These are phyloP conservation scores for Kwoniella heveanensis DNA, from an alignment of 768 basidiomycete species.

Conservation along the genomic window DNA sequence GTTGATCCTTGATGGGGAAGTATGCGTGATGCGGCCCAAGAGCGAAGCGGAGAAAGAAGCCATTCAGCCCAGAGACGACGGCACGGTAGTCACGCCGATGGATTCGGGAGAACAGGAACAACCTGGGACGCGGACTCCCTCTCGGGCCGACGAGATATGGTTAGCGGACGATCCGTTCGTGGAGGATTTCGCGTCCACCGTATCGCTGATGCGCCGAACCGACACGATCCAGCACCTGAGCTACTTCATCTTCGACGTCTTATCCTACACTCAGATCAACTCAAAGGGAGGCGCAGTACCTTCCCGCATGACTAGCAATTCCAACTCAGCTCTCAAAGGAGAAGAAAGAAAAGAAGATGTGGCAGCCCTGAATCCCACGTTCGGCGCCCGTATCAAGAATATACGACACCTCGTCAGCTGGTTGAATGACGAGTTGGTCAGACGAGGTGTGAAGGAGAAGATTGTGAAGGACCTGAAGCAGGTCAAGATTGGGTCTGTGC, in stretches of 20 bases:
- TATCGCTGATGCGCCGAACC: slow-evolving; percentile 38
- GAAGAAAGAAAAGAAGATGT: background rate
- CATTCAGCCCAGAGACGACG: slow-evolving; percentile 6
- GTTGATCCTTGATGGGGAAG: slow-evolving; percentile 53
- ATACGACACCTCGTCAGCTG: slow-evolving; percentile 26
- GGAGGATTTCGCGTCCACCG: slow-evolving; percentile 50
- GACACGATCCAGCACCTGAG: slow-evolving; percentile 32
- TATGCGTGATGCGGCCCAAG: slow-evolving; percentile 44
- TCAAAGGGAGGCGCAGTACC: slow-evolving; percentile 1
- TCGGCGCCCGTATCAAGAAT: slow-evolving; percentile 40
- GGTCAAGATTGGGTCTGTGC: slow-evolving; percentile 24
- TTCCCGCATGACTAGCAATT: background rate
- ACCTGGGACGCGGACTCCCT: background rate
- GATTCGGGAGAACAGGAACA: too few relatives aligned
- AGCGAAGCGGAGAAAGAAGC: background rate
- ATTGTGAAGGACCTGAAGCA: slow-evolving; percentile 38
- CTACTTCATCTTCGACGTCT: slow-evolving; percentile 48
- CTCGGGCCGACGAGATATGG: slow-evolving; percentile 22
- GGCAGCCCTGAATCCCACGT: slow-evolving; percentile 30
- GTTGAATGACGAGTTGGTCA: slow-evolving; percentile 27
- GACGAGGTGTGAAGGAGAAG: slow-evolving; percentile 23
- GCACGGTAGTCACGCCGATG: background rate
- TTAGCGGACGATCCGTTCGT: slow-evolving; percentile 25
- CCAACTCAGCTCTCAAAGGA: too few relatives aligned
- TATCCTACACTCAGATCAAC: slow-evolving; percentile 32